Evolutionary conservation across 495 filamentous ascomycete genomes (phyloP).

Genomic region (Hypoxylon cercidicola): DNA sequence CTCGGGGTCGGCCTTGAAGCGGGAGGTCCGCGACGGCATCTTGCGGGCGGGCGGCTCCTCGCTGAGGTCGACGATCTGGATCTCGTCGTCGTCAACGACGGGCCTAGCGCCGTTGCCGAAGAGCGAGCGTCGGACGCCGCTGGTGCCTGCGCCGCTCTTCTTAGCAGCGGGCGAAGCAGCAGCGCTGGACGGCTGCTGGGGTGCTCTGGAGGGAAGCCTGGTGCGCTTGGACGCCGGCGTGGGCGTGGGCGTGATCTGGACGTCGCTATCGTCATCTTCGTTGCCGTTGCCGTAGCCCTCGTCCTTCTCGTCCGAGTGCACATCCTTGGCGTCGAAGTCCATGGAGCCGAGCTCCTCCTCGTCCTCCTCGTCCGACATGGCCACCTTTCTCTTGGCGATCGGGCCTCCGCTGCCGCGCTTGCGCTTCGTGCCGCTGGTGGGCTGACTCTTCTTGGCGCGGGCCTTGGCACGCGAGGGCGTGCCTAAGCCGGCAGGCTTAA

Average conservation of each 20-base stretch:
- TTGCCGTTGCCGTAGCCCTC: constrained; percentile 22
- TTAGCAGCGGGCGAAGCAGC: neutral
- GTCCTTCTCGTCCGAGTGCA: constrained; percentile 41
- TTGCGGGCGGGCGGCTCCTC: neutral
- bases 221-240: constrained; percentile 10
- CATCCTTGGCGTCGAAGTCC: constrained; percentile 38
- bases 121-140: constrained; percentile 16
- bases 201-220: too few relatives aligned
- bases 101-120: constrained; percentile 23
- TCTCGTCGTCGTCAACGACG: neutral
- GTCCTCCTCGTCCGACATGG: constrained; percentile 16
- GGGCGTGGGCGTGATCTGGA: constrained; percentile 24
- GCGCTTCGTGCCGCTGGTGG: constrained; percentile 31
- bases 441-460: neutral
- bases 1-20: constrained; percentile 21
- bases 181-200: neutral
- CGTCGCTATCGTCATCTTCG: constrained; percentile 45
- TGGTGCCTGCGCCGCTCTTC: neutral
- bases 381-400: constrained; percentile 16
- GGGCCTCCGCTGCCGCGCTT: constrained; percentile 23
- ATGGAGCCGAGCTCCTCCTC: neutral
- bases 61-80: neutral
- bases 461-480: neutral
- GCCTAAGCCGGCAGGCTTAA: constrained; percentile 4
- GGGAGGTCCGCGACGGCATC: neutral